Evolutionary conservation across 179 eudicot genomes (phyloP).

Genomic region (Nepenthes alata): DNA sequence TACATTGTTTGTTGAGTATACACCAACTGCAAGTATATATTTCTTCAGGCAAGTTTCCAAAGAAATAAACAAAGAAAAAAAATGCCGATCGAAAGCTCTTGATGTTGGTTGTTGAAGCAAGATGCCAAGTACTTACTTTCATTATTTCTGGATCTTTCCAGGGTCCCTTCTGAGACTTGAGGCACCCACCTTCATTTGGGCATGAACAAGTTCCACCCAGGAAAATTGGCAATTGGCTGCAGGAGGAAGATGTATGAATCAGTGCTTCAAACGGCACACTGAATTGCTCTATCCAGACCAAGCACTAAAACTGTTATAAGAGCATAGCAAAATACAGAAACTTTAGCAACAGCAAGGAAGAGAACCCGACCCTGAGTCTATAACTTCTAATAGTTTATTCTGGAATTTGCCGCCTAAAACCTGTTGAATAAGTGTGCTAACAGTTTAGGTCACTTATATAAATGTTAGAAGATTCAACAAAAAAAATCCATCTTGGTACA

Average conservation of each 20-base stretch:
- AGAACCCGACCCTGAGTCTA: slow-evolving; percentile 54
- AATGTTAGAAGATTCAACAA: slow-evolving; percentile 1
- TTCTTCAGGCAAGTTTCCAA: not conserved
- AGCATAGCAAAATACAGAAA: not conserved
- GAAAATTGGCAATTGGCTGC: slow-evolving; percentile 91
- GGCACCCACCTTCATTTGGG: slow-evolving; percentile 73
- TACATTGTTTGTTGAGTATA: slow-evolving; percentile 45
- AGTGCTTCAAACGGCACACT: slow-evolving; percentile 11
- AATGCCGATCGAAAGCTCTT: not conserved
- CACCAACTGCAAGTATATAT: slow-evolving; percentile 41
- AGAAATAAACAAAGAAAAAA: slow-evolving; percentile 2
- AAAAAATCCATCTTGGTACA: slow-evolving; percentile 26
- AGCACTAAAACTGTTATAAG: slow-evolving; percentile 2
- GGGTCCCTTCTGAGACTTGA: slow-evolving; percentile 81
- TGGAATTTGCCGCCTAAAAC: slow-evolving; percentile 75
- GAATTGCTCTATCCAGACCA: slow-evolving; percentile 2
- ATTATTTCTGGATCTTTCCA: slow-evolving; percentile 88
- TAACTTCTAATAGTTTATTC: slow-evolving; percentile 54
- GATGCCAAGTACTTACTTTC: slow-evolving; percentile 50
- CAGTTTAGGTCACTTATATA: slow-evolving; percentile 4
- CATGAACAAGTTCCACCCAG: slow-evolving; percentile 86
- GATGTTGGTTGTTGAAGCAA: slow-evolving; percentile 6
- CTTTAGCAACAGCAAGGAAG: slow-evolving; percentile 1
- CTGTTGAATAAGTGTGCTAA: slow-evolving; percentile 25
- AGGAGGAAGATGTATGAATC: slow-evolving; percentile 13